Percentiles rank a stretch among this genome's conserved stretches.
These are phyloP conservation scores for Lactarius quietus DNA, from an alignment of 768 basidiomycete genomes.

Conservation along the genomic window DNA sequence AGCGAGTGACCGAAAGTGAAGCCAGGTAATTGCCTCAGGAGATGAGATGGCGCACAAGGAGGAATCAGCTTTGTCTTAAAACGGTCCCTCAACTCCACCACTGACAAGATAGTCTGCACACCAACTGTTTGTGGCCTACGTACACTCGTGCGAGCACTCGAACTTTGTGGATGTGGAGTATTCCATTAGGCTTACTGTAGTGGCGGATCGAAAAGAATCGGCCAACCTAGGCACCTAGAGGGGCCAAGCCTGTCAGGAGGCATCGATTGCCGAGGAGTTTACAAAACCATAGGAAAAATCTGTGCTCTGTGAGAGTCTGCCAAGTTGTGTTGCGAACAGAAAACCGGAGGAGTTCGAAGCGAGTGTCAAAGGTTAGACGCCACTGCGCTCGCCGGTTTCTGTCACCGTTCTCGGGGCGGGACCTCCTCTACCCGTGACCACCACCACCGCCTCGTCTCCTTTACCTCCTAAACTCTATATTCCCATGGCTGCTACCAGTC, in stretches of 20 bases:
- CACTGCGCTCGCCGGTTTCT: neutral
- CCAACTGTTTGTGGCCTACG: neutral
- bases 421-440: constrained; percentile 17
- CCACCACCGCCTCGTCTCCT: constrained; percentile 11
- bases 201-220: too few species aligned
- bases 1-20: neutral
- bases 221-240: too few species aligned
- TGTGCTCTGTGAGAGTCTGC: neutral
- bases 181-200: neutral
- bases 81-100: neutral
- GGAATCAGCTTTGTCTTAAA: neutral
- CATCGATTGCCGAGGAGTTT: neutral
- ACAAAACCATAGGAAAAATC: neutral
- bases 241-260: neutral
- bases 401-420: neutral
- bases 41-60: neutral
- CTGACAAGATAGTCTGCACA: neutral
- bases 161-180: neutral
- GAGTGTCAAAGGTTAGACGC: neutral
- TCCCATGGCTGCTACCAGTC: constrained; percentile 18
- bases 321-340: neutral
- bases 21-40: neutral
- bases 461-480: neutral
- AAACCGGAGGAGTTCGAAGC: neutral
- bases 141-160: too few species aligned